Evolutionary conservation across 2,329 filamentous ascomycete genomes (phyloP).

Genomic region (Curvularia lunata): DNA sequence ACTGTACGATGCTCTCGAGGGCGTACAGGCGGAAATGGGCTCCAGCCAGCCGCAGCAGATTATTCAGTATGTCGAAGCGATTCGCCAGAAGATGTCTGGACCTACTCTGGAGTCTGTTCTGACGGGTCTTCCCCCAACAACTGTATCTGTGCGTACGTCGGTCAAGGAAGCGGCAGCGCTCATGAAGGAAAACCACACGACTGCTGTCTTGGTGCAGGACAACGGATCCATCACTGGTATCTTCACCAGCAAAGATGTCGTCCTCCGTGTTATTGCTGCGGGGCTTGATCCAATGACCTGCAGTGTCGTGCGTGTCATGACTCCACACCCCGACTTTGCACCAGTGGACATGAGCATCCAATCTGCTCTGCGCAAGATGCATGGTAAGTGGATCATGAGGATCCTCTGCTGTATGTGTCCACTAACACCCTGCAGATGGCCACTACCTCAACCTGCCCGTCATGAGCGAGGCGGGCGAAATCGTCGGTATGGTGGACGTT

Average conservation of each 20-base stretch:
- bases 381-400: constrained; percentile 67
- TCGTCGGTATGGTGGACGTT: constrained; percentile 99
- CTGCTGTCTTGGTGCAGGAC: constrained; percentile 93
- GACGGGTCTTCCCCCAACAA: constrained; percentile 88
- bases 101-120: constrained; percentile 94
- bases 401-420: constrained; percentile 1
- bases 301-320: constrained; percentile 99
- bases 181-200: constrained; percentile 99
- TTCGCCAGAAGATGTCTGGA: constrained; percentile 95
- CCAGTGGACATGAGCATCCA: constrained; percentile 99
- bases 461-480: constrained; percentile 96
- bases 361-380: constrained; percentile 97
- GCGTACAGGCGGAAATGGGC: constrained; percentile 95
- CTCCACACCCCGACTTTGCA: constrained; percentile 97
- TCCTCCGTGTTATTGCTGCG: constrained; percentile 95
- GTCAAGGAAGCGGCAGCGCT: constrained; percentile 93
- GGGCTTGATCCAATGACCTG: constrained; percentile 92
- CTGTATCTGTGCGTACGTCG: constrained; percentile 92
- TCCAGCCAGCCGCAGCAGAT: constrained; percentile 97
- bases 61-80: constrained; percentile 97
- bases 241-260: constrained; percentile 99
- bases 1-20: constrained; percentile 95
- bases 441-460: constrained; percentile 98
- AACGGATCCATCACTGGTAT: constrained; percentile 98
- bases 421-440: constrained; percentile 68